Conservation (phyloP, 73 alveolate genomes). For the Uronychia binucleata region DNA sequence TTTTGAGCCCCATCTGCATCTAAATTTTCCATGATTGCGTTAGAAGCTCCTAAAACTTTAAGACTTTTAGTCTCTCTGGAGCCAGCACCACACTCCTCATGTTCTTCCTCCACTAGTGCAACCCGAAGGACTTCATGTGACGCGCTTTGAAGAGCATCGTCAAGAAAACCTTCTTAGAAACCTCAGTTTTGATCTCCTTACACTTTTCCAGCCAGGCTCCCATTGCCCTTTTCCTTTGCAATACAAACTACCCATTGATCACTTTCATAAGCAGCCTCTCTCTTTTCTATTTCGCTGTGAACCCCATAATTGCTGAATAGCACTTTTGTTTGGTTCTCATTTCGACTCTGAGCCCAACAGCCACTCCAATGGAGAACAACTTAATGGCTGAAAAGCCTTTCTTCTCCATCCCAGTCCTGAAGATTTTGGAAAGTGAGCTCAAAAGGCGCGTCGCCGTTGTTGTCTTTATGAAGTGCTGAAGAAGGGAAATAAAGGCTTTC, state of each 20-base stretch:
- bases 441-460: not conserved
- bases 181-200: too few relatives aligned
- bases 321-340: too few relatives aligned
- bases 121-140: not conserved
- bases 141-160: not conserved
- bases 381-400: not conserved
- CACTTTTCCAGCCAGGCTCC: too few relatives aligned
- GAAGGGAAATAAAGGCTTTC: not conserved
- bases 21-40: not conserved
- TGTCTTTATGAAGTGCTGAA: not conserved
- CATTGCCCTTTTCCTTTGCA: too few relatives aligned
- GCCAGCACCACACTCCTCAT: not conserved
- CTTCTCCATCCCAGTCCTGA: not conserved
- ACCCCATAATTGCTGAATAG: too few relatives aligned
- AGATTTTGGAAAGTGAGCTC: not conserved
- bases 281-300: too few relatives aligned
- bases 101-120: not conserved
- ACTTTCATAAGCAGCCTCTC: too few relatives aligned
- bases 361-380: not conserved
- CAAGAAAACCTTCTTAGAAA: not conserved
- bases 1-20: not conserved
- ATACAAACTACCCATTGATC: too few relatives aligned
- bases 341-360: too few relatives aligned
- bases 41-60: not conserved
- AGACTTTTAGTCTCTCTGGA: not conserved